Percentiles rank a stretch among this genome's conserved stretches.
phyloP scores from a whole-genome alignment of 805 yeast genomes.

The Candida yuanshanica region DNA sequence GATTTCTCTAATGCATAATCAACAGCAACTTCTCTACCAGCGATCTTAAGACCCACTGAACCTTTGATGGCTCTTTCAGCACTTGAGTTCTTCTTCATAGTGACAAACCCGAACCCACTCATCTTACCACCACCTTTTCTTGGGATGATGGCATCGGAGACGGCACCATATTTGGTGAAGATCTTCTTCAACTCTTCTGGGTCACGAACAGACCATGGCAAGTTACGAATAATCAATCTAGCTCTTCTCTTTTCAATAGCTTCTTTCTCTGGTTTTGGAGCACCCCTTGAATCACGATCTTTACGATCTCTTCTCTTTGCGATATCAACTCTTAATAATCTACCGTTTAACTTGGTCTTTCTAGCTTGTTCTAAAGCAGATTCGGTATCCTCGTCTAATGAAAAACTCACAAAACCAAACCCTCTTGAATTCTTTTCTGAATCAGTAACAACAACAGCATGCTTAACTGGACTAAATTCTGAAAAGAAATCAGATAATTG shows the following conservation, averaged over 20 bases:
- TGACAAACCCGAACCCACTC: conserved; percentile 93
- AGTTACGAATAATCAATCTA: conserved; percentile 79
- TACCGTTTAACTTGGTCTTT: conserved; percentile 58
- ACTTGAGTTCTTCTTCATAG: conserved; percentile 71
- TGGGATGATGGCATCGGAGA: conserved; percentile 85
- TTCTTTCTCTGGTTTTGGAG: conserved; percentile 16
- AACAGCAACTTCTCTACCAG: conserved; percentile 88
- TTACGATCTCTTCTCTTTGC: conserved; percentile 89
- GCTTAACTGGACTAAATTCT: conserved; percentile 90
- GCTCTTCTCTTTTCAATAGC: conserved; percentile 76
- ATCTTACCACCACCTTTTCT: conserved; percentile 81
- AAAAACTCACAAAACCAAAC: conserved; percentile 92
- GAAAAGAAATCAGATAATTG: conserved; percentile 81
- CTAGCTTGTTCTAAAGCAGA: conserved; percentile 66
- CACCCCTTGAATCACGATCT: conserved; percentile 10
- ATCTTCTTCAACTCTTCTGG: conserved; percentile 64
- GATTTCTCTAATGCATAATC: conserved; percentile 88
- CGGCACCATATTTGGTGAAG: conserved; percentile 78
- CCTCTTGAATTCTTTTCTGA: conserved; percentile 76
- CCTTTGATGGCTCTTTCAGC: conserved; percentile 82
- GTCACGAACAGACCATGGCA: conserved; percentile 93
- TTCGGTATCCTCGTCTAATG: conserved; percentile 75
- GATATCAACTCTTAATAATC: conserved; percentile 68
- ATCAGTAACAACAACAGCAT: conserved; percentile 87
- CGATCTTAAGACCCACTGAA: conserved; percentile 68